Conservation (phyloP, 495 filamentous ascomycete species). For the Thermochaetoides thermophila region DNA sequence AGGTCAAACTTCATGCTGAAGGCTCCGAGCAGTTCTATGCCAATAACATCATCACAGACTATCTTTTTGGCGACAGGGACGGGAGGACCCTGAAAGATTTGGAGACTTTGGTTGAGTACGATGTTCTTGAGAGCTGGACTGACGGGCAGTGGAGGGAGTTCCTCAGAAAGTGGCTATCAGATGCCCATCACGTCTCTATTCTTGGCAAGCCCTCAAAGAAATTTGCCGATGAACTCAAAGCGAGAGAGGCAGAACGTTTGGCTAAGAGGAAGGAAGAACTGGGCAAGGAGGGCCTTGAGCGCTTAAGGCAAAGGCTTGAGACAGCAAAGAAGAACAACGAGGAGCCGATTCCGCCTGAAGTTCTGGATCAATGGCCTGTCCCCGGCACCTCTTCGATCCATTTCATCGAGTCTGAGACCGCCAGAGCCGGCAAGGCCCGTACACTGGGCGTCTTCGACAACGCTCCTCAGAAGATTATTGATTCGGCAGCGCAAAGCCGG, state of each 20-base stretch:
- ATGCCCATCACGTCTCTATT: constrained; percentile 74
- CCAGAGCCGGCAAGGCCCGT: constrained; percentile 66
- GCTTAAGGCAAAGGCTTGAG: constrained; percentile 61
- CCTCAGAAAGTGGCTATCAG: constrained; percentile 67
- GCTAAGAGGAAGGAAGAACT: constrained; percentile 37
- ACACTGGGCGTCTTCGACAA: constrained; percentile 51
- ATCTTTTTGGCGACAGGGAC: constrained; percentile 75
- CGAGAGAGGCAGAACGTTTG: constrained; percentile 48
- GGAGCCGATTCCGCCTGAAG: constrained; percentile 56
- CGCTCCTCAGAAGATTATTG: constrained; percentile 59
- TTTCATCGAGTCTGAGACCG: constrained; percentile 80
- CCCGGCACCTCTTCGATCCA: constrained; percentile 78
- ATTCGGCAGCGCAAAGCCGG: constrained; percentile 43
- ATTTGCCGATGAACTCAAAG: constrained; percentile 57
- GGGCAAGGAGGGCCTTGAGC: constrained; percentile 42
- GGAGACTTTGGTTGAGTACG: constrained; percentile 54
- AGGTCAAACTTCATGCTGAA: constrained; percentile 68
- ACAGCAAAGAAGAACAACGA: constrained; percentile 70
- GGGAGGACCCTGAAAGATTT: constrained; percentile 65
- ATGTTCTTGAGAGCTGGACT: constrained; percentile 61
- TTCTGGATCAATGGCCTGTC: constrained; percentile 67
- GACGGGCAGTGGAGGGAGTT: constrained; percentile 74
- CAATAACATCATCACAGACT: constrained; percentile 72
- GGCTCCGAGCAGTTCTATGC: constrained; percentile 59
- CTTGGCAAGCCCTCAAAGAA: constrained; percentile 67